These are phyloP conservation scores for Rhododendron mucronatum DNA, from an alignment of 148 eudicot species.

Conservation along the genomic window DNA sequence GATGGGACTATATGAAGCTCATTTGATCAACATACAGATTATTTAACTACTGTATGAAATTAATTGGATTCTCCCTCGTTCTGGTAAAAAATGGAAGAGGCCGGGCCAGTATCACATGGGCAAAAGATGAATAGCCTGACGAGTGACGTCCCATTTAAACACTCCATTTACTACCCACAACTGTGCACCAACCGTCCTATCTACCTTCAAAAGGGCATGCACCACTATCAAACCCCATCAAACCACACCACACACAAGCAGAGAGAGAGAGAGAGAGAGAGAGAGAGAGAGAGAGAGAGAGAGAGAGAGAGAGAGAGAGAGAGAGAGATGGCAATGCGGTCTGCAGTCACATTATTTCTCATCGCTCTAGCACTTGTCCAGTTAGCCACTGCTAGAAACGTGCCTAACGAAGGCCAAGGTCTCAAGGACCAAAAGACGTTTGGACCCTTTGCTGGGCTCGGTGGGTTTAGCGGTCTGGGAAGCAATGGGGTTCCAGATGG, in stretches of 20 bases:
- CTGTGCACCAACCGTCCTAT: background rate
- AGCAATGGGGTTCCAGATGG: no score
- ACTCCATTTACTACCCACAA: background rate
- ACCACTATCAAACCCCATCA: background rate
- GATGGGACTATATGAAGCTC: no score
- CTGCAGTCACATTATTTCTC: background rate
- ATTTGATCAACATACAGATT: no score
- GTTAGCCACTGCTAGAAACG: slow-evolving; percentile 20
- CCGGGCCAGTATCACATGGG: background rate
- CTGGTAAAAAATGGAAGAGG: no score
- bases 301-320: no score
- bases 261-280: slow-evolving; percentile 8
- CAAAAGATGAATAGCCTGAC: background rate
- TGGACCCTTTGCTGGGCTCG: slow-evolving; percentile 24
- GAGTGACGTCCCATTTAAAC: background rate
- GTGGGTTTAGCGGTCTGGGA: no score
- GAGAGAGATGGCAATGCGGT: slow-evolving; percentile 2
- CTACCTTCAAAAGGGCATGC: background rate
- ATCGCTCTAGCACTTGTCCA: background rate
- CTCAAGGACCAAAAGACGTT: slow-evolving; percentile 35
- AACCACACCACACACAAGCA: background rate
- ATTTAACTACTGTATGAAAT: no score
- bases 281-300: no score
- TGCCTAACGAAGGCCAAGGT: slow-evolving; percentile 17
- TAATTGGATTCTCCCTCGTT: no score